Evolutionary conservation across 805 yeast genomes (phyloP).

Genomic region (Kazachstania viticola): DNA sequence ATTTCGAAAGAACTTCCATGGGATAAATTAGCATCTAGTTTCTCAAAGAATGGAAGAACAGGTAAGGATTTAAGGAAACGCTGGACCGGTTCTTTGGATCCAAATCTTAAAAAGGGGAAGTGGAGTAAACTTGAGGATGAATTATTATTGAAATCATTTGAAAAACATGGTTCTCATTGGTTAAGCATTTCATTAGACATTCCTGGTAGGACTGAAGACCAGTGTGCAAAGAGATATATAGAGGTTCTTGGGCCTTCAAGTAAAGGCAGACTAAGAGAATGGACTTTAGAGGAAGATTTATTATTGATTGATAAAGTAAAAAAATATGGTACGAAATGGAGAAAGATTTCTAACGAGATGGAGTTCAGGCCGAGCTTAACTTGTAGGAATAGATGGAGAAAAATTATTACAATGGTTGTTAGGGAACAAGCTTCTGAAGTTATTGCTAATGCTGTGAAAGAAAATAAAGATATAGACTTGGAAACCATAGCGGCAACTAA

Average conservation of each 20-base stretch:
- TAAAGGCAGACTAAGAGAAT: conserved; percentile 62
- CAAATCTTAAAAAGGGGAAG: conserved; percentile 67
- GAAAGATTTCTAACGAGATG: conserved; percentile 61
- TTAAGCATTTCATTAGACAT: conserved; percentile 67
- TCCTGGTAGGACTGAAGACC: conserved; percentile 85
- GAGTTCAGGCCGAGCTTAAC: conserved; percentile 77
- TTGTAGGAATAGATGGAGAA: conserved; percentile 89
- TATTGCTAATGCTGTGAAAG: conserved; percentile 49
- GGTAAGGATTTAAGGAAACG: conserved; percentile 78
- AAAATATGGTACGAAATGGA: conserved; percentile 78
- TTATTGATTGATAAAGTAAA: conserved; percentile 56
- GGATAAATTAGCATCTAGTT: conserved; percentile 43
- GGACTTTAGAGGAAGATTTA: conserved; percentile 73
- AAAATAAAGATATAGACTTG: conserved; percentile 31
- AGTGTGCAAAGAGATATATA: conserved; percentile 82
- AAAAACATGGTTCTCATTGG: conserved; percentile 72
- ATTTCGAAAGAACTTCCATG: conserved; percentile 38
- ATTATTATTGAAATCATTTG: conserved; percentile 48
- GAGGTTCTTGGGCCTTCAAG: conserved; percentile 81
- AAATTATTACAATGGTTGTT: conserved; percentile 64
- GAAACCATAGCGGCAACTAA: background rate
- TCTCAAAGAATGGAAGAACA: conserved; percentile 41
- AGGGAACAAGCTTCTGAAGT: conserved; percentile 48
- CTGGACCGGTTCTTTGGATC: conserved; percentile 81
- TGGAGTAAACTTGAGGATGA: conserved; percentile 82